Evolutionary conservation across 129 eudicot species (phyloP).

Genomic region (Lactuca saligna): DNA sequence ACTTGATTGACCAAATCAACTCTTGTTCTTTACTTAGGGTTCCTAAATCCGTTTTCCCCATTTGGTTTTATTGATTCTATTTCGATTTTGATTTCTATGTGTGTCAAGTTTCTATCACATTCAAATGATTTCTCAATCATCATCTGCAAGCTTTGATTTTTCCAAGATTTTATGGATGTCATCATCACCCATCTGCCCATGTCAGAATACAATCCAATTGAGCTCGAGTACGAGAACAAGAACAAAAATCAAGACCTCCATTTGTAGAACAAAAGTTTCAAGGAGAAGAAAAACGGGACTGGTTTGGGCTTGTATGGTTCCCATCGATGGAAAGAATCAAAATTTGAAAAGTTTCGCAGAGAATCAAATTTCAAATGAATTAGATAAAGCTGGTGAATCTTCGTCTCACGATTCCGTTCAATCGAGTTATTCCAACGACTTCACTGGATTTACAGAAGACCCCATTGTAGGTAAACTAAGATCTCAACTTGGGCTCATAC

Average conservation of each 20-base stretch:
- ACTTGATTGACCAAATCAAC: neutral
- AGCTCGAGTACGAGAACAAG: neutral
- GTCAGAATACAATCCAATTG: constrained; percentile 22
- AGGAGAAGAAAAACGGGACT: constrained; percentile 22
- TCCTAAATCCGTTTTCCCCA: neutral
- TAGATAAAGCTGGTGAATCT: constrained; percentile 24
- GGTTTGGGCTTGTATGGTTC: constrained; percentile 34
- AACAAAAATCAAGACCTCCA: neutral
- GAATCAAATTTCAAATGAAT: constrained; percentile 32
- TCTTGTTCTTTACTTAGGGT: constrained; percentile 4
- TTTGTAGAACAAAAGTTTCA: constrained; percentile 17
- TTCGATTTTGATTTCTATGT: constrained; percentile 15
- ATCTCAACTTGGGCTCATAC: constrained; percentile 80
- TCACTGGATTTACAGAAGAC: constrained; percentile 62
- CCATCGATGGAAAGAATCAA: constrained; percentile 29
- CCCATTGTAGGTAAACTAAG: constrained; percentile 81
- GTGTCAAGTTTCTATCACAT: constrained; percentile 9
- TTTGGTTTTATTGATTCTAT: neutral
- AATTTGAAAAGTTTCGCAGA: constrained; percentile 31
- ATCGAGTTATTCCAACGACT: constrained; percentile 31
- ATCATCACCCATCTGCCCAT: constrained; percentile 39
- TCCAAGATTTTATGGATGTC: constrained; percentile 25
- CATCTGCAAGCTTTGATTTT: constrained; percentile 24
- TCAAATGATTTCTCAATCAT: constrained; percentile 30
- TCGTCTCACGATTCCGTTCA: constrained; percentile 20